These are phyloP conservation scores for Fraxinus latifolia DNA, from an alignment of 305 asterid species.

Conservation along the genomic window DNA sequence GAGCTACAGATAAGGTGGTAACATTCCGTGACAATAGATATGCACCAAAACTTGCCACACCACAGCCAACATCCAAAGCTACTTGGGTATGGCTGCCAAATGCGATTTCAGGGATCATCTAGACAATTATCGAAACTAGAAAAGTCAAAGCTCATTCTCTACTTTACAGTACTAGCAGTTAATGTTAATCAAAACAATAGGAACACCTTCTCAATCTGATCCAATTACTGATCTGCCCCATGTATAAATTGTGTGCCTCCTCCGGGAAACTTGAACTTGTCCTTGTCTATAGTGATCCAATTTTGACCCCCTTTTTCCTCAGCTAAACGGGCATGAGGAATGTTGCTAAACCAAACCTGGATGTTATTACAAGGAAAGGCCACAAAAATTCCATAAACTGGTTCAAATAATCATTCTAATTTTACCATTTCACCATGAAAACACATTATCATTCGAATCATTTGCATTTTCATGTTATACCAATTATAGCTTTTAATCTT, in stretches of 20 bases:
- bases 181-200: background rate
- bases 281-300: constrained; percentile 68
- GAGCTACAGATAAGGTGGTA: constrained; percentile 77
- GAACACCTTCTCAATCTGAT: constrained; percentile 75
- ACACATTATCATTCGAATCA: background rate
- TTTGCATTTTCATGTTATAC: background rate
- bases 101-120: constrained; percentile 87
- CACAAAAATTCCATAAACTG: constrained; percentile 20
- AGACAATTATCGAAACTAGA: background rate
- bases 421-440: background rate
- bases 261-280: constrained; percentile 90
- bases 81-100: constrained; percentile 74
- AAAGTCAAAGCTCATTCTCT: background rate
- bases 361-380: constrained; percentile 2
- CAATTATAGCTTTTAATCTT: background rate
- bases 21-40: constrained; percentile 69
- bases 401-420: background rate
- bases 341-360: constrained; percentile 93
- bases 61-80: constrained; percentile 85
- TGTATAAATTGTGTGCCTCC: constrained; percentile 96
- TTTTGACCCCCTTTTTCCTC: constrained; percentile 96
- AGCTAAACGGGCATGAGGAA: constrained; percentile 85
- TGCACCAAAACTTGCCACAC: constrained; percentile 96
- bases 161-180: background rate
- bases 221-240: constrained; percentile 84